Conservation (phyloP, 2,329 filamentous ascomycete genomes). For the Calcarisporium arbuscula region DNA sequence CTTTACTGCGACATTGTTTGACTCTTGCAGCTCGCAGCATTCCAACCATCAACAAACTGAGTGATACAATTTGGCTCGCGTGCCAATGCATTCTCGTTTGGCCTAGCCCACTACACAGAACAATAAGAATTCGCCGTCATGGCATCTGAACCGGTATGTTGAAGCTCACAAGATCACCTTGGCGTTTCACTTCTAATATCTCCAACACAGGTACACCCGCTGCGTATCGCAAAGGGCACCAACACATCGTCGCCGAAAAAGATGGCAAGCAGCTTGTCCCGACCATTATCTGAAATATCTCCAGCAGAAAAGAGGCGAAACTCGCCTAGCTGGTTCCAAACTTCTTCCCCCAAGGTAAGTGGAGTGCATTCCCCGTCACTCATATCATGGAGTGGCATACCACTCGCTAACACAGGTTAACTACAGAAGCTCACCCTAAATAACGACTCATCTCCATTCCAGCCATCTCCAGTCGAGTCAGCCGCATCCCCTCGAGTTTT, state of each 20-base stretch:
- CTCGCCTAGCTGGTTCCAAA: constrained; percentile 82
- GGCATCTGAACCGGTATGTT: constrained; percentile 33
- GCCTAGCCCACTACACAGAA: constrained; percentile 14
- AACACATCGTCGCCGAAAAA: constrained; percentile 58
- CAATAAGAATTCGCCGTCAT: constrained; percentile 22
- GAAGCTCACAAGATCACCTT: constrained; percentile 8
- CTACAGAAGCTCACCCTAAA: constrained; percentile 60
- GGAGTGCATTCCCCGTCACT: constrained; percentile 2
- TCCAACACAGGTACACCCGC: constrained; percentile 58
- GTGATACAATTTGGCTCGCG: constrained; percentile 17
- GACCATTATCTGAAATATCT: constrained; percentile 83
- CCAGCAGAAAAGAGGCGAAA: constrained; percentile 82
- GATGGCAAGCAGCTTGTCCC: constrained; percentile 54
- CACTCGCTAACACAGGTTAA: constrained; percentile 9
- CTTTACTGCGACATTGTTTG: not conserved
- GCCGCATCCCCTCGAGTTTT: constrained; percentile 76
- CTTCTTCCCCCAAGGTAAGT: constrained; percentile 32
- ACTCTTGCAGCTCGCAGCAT: constrained; percentile 20
- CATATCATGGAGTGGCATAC: not conserved
- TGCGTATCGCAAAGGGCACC: constrained; percentile 70
- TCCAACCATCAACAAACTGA: too few relatives aligned
- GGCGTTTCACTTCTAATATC: constrained; percentile 3
- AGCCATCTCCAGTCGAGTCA: constrained; percentile 68
- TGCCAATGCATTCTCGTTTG: constrained; percentile 25
- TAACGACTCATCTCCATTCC: constrained; percentile 76